phyloP scores from a whole-genome alignment of 2,329 filamentous ascomycete species.

The Alternaria postmessia region DNA sequence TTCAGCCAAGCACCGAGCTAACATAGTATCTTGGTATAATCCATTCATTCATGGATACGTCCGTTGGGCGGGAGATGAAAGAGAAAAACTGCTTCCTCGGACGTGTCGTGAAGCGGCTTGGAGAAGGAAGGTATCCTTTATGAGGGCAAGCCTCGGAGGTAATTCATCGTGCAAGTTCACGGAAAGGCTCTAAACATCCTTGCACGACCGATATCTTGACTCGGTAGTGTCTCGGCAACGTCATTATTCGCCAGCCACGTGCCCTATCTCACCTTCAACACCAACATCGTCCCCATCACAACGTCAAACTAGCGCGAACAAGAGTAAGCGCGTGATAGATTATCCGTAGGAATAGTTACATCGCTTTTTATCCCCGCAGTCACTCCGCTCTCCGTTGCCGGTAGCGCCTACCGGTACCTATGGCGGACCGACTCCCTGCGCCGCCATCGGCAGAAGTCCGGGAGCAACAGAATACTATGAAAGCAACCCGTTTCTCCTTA shows the following conservation, averaged over 20 bases:
- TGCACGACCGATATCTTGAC: conserved; percentile 2
- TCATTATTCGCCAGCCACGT: conserved; percentile 11
- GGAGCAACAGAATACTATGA: conserved; percentile 11
- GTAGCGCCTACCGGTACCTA: conserved; percentile 13
- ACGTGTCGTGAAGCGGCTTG: background rate
- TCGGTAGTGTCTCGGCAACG: conserved; percentile 12
- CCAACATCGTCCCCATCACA: conserved; percentile 13
- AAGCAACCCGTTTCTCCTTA: conserved; percentile 17
- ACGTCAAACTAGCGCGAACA: conserved; percentile 9
- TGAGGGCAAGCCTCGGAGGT: background rate
- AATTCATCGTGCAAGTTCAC: background rate
- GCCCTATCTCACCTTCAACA: conserved; percentile 9
- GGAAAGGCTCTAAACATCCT: conserved; percentile 1
- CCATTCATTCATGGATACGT: background rate
- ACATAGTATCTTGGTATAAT: background rate
- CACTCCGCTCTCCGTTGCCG: conserved; percentile 7
- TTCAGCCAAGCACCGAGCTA: background rate
- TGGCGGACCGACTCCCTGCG: conserved; percentile 20
- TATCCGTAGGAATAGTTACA: conserved; percentile 5
- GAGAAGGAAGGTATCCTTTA: background rate
- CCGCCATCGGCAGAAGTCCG: conserved; percentile 6
- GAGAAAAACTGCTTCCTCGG: conserved; percentile 3
- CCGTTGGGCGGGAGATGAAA: background rate
- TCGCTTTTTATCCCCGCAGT: conserved; percentile 11
- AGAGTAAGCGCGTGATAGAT: conserved; percentile 2